These are phyloP conservation scores for Lipomyces japonicus DNA, from an alignment of 805 yeast species.

Conservation along the genomic window DNA sequence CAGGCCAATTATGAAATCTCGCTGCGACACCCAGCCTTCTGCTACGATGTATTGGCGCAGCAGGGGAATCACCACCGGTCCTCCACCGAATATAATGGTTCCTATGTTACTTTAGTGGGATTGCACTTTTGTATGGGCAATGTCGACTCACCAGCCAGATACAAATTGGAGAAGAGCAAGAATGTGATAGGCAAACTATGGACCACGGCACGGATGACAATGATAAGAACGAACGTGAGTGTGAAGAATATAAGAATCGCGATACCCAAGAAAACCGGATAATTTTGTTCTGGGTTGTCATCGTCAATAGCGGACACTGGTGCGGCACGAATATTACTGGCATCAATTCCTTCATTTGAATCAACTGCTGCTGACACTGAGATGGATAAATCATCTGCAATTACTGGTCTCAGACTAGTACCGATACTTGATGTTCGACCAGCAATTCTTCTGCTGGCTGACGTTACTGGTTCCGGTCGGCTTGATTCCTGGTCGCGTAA, in stretches of 20 bases:
- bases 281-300: conserved; percentile 5
- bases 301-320: conserved; percentile 1
- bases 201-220: conserved; percentile 16
- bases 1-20: conserved; percentile 24
- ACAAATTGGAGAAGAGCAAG: conserved; percentile 16
- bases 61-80: conserved; percentile 26
- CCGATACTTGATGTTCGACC: neutral
- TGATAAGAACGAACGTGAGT: conserved; percentile 15
- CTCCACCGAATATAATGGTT: conserved; percentile 26
- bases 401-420: neutral
- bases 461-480: neutral
- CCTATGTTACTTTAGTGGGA: too few species aligned
- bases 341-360: conserved; percentile 7
- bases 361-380: neutral
- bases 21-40: conserved; percentile 23
- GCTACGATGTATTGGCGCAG: conserved; percentile 24
- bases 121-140: too few species aligned
- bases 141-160: conserved; percentile 14
- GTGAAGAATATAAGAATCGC: conserved; percentile 12
- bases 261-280: conserved; percentile 18
- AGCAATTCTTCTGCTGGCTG: conserved; percentile 1
- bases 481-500: conserved; percentile 12
- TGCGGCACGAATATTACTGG: conserved; percentile 13
- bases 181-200: conserved; percentile 15
- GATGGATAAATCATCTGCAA: conserved; percentile 1